A percentile compares a stretch with the other conserved stretches of the same genome.
Conservation (phyloP, 2,329 filamentous ascomycete genomes). For the Botrytis cinerea region DNA sequence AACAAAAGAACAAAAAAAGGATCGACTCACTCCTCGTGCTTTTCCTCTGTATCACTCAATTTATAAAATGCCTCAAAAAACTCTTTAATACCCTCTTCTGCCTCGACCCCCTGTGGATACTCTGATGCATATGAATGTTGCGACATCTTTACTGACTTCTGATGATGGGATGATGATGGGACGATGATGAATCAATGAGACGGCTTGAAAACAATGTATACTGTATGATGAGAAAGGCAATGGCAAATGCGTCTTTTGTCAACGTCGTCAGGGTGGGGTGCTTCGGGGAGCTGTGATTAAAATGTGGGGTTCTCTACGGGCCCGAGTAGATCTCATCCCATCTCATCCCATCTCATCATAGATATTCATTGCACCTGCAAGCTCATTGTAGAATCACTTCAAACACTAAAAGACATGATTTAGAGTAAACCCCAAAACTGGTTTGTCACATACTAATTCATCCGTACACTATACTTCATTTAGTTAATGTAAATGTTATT, state of each 20-base stretch:
- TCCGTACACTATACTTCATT: neutral
- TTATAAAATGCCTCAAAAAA: slow-evolving; percentile 74
- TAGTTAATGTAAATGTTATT: neutral
- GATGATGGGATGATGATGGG: neutral
- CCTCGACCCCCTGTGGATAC: neutral
- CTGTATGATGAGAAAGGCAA: neutral
- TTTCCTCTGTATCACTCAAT: slow-evolving; percentile 48
- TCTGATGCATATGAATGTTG: neutral
- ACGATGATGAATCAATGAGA: neutral
- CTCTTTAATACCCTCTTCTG: slow-evolving; percentile 61
- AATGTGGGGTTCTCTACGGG: neutral
- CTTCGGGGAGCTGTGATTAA: neutral
- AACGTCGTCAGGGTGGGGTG: neutral
- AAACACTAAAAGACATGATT: no score
- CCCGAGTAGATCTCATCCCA: slow-evolving; percentile 1
- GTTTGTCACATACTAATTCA: neutral
- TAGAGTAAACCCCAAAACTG: neutral
- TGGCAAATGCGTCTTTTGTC: neutral
- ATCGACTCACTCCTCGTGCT: slow-evolving; percentile 48
- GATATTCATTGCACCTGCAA: neutral
- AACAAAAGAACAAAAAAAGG: slow-evolving; percentile 35
- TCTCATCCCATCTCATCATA: neutral
- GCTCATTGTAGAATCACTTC: neutral
- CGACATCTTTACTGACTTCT: neutral
- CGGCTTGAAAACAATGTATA: neutral